These are phyloP conservation scores for Cryphonectria nitschkei DNA, from an alignment of 2,329 filamentous ascomycete genomes.

Conservation along the genomic window DNA sequence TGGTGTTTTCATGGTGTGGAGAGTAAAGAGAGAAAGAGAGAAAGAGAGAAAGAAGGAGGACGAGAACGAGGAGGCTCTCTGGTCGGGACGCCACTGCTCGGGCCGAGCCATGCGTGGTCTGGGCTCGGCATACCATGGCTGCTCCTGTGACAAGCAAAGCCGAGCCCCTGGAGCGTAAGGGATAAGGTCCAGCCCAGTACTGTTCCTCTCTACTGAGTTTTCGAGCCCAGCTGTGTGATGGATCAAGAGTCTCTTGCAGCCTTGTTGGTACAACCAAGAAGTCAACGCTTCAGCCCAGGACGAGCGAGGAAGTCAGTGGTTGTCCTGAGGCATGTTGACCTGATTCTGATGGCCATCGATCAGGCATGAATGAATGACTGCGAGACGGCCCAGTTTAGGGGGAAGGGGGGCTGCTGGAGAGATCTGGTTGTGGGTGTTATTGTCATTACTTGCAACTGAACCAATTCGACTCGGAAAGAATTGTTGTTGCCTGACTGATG, in stretches of 20 bases:
- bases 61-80: neutral
- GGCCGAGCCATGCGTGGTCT: conserved; percentile 3
- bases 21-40: too few relatives aligned
- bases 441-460: neutral
- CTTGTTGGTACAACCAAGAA: neutral
- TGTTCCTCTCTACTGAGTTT: neutral
- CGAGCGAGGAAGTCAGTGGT: too few relatives aligned
- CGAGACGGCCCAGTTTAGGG: neutral
- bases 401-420: neutral
- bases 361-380: neutral
- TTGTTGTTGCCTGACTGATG: too few relatives aligned
- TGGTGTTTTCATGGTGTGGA: neutral
- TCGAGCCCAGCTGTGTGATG: too few relatives aligned
- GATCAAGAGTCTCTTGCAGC: neutral
- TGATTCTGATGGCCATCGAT: neutral
- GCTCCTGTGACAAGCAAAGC: neutral
- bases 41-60: too few relatives aligned
- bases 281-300: neutral
- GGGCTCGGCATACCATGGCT: neutral
- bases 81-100: neutral
- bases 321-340: neutral
- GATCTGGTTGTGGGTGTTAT: neutral
- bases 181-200: neutral
- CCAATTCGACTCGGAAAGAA: too few relatives aligned
- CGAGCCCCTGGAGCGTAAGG: neutral